phyloP scores from a whole-genome alignment of 306 rosid species.

The Acacia melanoxylon region DNA sequence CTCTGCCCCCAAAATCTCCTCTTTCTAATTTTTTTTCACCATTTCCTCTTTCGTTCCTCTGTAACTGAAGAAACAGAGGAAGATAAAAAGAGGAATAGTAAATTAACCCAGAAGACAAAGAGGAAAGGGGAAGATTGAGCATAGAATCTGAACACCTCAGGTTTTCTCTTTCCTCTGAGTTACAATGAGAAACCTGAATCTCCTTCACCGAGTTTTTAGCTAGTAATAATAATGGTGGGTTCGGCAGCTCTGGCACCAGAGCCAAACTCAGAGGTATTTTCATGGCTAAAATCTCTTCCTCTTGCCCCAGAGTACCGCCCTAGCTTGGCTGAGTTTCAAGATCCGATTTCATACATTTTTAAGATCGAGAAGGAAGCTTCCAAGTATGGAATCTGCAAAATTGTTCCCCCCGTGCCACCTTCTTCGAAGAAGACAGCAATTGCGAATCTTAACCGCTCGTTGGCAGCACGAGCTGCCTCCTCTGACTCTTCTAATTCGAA shows the following conservation, averaged over 20 bases:
- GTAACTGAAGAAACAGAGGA: conserved; percentile 65
- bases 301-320: conserved; percentile 91
- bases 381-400: conserved; percentile 92
- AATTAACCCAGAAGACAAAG: conserved; percentile 23
- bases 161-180: conserved; percentile 9
- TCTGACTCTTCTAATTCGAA: conserved; percentile 34
- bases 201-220: neutral
- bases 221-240: conserved; percentile 47
- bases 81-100: conserved; percentile 9
- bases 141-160: conserved; percentile 41
- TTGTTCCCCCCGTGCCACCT: conserved; percentile 84
- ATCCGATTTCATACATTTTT: conserved; percentile 96
- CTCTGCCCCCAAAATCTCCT: conserved; percentile 27
- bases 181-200: conserved; percentile 42
- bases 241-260: conserved; percentile 48
- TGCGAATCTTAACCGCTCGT: conserved; percentile 71
- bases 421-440: conserved; percentile 77
- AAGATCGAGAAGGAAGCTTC: conserved; percentile 99
- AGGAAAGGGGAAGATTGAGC: conserved; percentile 6
- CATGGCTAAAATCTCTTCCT: conserved; percentile 90
- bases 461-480: conserved; percentile 48
- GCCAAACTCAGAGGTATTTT: conserved; percentile 66
- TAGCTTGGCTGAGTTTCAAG: conserved; percentile 75
- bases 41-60: conserved; percentile 33
- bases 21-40: neutral